Evolutionary conservation across 1,139 yeast genomes (phyloP).

Genomic region (Yamadazyma sp.): DNA sequence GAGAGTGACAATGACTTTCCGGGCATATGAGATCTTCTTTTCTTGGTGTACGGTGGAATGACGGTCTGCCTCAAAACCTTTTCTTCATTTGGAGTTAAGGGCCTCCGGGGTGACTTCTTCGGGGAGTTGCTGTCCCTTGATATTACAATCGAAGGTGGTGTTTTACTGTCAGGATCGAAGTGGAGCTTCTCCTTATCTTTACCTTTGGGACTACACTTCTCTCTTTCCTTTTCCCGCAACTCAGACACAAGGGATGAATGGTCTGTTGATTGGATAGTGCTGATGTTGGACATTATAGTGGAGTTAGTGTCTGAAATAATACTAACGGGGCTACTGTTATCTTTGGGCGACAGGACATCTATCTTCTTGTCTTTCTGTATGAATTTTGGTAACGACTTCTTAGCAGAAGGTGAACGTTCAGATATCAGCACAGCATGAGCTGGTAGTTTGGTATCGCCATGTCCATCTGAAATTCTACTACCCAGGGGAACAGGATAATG

Average conservation of each 20-base stretch:
- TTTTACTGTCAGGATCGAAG: constrained; percentile 13
- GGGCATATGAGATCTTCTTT: constrained; percentile 1
- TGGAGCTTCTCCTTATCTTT: neutral
- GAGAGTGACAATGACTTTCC: too few relatives aligned
- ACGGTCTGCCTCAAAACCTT: constrained; percentile 28
- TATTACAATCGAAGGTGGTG: constrained; percentile 21
- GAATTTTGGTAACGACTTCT: constrained; percentile 6
- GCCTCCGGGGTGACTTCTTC: constrained; percentile 23
- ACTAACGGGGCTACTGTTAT: constrained; percentile 25
- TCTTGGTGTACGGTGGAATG: constrained; percentile 24
- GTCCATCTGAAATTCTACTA: neutral
- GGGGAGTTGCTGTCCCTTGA: constrained; percentile 12
- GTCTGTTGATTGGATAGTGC: constrained; percentile 34
- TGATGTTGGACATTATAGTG: constrained; percentile 29
- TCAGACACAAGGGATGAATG: constrained; percentile 30
- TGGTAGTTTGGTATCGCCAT: constrained; percentile 9
- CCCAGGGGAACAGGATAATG: neutral
- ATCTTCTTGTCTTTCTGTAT: constrained; percentile 9
- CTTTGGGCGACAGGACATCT: constrained; percentile 11
- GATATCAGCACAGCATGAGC: constrained; percentile 13
- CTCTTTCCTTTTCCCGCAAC: constrained; percentile 7
- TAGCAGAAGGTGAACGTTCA: constrained; percentile 3
- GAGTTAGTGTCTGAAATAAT: constrained; percentile 29
- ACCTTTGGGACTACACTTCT: neutral
- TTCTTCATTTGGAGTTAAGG: constrained; percentile 30